phyloP scores from a whole-genome alignment of 2,329 filamentous ascomycete species.

The Hirsutella minnesotensis region DNA sequence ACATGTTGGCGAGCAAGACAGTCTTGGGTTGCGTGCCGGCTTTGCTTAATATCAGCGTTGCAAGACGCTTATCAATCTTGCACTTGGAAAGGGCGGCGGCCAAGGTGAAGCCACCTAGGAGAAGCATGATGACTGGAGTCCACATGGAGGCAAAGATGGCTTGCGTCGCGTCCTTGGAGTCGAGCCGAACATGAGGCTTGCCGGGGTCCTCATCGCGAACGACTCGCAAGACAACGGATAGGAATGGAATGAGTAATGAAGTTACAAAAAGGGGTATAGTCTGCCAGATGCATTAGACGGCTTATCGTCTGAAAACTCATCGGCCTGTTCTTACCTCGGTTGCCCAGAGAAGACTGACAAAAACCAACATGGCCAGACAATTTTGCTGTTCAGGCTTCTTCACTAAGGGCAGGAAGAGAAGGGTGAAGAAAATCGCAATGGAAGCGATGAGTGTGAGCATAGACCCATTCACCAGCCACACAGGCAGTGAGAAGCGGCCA shows the following conservation, averaged over 20 bases:
- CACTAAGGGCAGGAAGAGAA: conserved; percentile 74
- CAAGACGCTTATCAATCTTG: conserved; percentile 94
- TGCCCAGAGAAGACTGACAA: conserved; percentile 91
- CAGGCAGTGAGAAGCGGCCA: conserved; percentile 62
- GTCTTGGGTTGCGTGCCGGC: conserved; percentile 82
- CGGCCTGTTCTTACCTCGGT: conserved; percentile 58
- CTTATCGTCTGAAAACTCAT: not conserved
- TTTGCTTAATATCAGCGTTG: conserved; percentile 91
- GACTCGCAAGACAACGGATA: conserved; percentile 77
- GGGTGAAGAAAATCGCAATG: conserved; percentile 57
- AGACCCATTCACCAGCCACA: conserved; percentile 73
- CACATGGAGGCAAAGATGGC: conserved; percentile 95
- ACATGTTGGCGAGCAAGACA: conserved; percentile 95
- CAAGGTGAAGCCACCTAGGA: conserved; percentile 91
- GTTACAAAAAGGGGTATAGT: conserved; percentile 96
- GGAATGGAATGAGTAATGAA: conserved; percentile 82
- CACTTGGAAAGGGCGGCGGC: conserved; percentile 93
- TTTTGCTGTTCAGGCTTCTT: conserved; percentile 85
- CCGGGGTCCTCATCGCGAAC: conserved; percentile 57
- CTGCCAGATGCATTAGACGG: conserved; percentile 26
- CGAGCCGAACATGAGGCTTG: conserved; percentile 53
- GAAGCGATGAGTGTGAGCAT: conserved; percentile 66
- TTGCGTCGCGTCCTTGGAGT: conserved; percentile 67
- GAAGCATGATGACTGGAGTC: conserved; percentile 97
- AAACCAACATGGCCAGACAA: conserved; percentile 83